Base-by-base conservation (phyloP, 2,329 filamentous ascomycete species). In the Sclerotinia sclerotiorum region DNA sequence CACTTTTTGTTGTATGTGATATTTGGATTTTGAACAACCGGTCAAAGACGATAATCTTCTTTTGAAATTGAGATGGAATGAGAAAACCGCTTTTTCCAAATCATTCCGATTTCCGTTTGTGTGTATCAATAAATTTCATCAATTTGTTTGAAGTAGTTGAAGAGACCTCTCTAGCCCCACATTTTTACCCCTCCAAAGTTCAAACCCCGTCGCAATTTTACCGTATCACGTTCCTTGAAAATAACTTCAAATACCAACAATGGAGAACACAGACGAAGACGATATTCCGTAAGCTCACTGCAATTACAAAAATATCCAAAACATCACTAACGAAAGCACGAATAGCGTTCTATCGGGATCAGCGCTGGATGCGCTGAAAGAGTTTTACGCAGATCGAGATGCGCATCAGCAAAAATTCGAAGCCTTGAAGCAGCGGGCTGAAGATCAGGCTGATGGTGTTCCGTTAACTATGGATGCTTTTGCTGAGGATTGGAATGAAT, bases 401-500 rank as follows among this genome's bases (percentile, higher is more conserved):
- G 84, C 84, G 19, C 84, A 85, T 68, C 82, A 84, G 69, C 85
- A 88, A 74, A 84, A 86, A 63, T 92, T 94, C 72, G 87, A 91
- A 77, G 84, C 87, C 70, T 81, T 94, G 65, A 88, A 88, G 78
- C 80, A 81, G 15, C 81, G 83, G 48, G 87, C 88, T 1, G 88
- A 91, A 75, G 80, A 84, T 58, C 82, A 84, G 19, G 82, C 83
- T 70, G 54, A 68, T 62, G 49, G 64, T n/a, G 64, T 65, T 35
- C 65, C 69, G 61, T 79, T 86, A 46, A 84, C 80, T 52, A 94
- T 94, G 86, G 87, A 90, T 42, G 81, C 85, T 1, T 95, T 94
- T 74, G 83, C 83, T 1, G 92, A 94, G 79, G 89, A 94, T 78
- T 95, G 92, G 92, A 92, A 94, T 76, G 86, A 90, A 75, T 90